Conservation (phyloP, 371 early-diverging fungal species). For the Funneliformis caledonium region DNA sequence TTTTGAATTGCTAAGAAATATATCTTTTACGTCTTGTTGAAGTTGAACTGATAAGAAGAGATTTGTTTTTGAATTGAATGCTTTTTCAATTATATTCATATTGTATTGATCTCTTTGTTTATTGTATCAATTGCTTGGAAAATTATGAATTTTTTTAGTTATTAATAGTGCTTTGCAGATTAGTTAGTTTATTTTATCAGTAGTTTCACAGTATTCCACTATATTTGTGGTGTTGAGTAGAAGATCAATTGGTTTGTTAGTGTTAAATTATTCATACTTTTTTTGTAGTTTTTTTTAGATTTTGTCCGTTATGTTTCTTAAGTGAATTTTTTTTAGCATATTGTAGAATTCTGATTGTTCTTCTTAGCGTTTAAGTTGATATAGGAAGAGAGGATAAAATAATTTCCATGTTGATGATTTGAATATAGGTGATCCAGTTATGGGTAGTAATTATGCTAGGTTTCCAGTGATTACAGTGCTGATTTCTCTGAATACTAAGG, state of each 20-base stretch:
- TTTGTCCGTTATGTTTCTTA: no score
- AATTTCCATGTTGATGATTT: no score
- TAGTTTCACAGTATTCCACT: background rate
- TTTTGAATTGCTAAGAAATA: background rate
- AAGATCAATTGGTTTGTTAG: no score
- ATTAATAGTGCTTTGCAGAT: background rate
- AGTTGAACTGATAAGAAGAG: background rate
- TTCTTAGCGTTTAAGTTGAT: no score
- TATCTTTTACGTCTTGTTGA: background rate
- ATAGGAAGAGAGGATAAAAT: no score
- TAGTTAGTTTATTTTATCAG: constrained; percentile 5
- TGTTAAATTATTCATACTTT: background rate
- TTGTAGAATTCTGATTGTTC: no score
- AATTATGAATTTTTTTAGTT: constrained; percentile 2
- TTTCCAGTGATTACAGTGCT: no score
- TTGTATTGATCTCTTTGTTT: background rate
- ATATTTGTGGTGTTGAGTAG: constrained; percentile 1
- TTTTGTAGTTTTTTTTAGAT: background rate
- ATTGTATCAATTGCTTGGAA: background rate
- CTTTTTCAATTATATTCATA: background rate
- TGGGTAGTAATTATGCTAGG: no score
- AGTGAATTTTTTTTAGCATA: background rate
- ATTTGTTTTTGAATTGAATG: constrained; percentile 5
- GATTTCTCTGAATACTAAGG: no score
- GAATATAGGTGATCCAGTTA: no score